Conservation (phyloP, 2,329 filamentous ascomycete genomes). For the Trichoderma aggressivum region DNA sequence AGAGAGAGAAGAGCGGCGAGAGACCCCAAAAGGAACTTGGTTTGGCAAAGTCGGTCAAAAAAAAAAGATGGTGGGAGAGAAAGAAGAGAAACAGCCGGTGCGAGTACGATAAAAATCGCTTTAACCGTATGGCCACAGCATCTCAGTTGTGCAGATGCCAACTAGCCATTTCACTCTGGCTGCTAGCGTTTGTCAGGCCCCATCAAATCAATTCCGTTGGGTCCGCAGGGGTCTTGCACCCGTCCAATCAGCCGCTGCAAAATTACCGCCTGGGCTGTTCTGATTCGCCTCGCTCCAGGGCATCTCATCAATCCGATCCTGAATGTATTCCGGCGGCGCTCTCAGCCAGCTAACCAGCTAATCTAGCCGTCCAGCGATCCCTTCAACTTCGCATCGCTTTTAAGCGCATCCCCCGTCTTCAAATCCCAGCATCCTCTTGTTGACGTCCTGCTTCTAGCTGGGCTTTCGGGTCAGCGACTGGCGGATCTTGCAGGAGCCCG, state of each 20-base stretch:
- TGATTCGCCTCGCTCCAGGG: slow-evolving; percentile 27
- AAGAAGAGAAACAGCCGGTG: background rate
- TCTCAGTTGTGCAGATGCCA: background rate
- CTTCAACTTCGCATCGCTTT: background rate
- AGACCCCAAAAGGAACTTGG: background rate
- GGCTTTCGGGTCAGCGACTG: background rate
- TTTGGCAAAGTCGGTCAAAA: slow-evolving; percentile 12
- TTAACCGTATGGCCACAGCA: background rate
- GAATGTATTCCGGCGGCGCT: background rate
- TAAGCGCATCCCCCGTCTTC: background rate
- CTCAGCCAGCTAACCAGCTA: background rate
- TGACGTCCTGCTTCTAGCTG: background rate
- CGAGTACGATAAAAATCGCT: slow-evolving; percentile 11
- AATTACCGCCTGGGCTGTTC: slow-evolving; percentile 28
- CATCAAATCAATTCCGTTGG: slow-evolving; percentile 6
- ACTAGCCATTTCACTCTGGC: background rate
- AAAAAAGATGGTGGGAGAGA: slow-evolving; percentile 12
- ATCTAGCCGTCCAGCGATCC: background rate
- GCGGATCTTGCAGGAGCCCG: background rate
- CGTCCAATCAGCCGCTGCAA: slow-evolving; percentile 29
- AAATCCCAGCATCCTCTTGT: background rate
- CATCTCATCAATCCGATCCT: background rate
- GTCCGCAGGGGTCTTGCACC: background rate
- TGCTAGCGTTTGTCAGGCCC: background rate
- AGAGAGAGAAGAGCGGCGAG: background rate